phyloP scores from a whole-genome alignment of 1,139 yeast species.

The Fermentozyma sake region DNA sequence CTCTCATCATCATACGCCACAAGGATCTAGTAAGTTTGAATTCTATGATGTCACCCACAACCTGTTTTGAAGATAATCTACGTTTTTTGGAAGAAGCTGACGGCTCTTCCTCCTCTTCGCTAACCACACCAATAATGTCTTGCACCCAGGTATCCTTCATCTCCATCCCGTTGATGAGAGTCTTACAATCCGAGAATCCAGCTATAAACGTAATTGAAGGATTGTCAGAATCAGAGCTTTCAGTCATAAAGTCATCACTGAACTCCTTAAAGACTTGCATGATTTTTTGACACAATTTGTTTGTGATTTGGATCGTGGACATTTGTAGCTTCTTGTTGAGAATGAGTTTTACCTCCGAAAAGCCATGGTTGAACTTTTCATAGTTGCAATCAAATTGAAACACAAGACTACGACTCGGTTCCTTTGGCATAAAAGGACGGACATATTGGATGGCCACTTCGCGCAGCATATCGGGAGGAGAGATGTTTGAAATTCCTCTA shows the following conservation, averaged over 20 bases:
- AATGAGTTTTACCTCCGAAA: constrained; percentile 26
- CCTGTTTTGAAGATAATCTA: constrained; percentile 8
- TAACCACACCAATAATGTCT: constrained; percentile 17
- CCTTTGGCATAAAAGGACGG: constrained; percentile 50
- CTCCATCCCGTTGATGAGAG: constrained; percentile 32
- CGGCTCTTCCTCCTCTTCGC: constrained; percentile 5
- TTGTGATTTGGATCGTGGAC: constrained; percentile 23
- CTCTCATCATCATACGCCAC: constrained; percentile 30
- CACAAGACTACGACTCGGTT: constrained; percentile 44
- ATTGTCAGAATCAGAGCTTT: constrained; percentile 11
- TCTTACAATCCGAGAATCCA: constrained; percentile 24
- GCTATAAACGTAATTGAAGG: constrained; percentile 20
- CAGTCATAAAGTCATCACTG: constrained; percentile 18
- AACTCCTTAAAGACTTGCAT: constrained; percentile 22
- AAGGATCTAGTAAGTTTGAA: constrained; percentile 27
- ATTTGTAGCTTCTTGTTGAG: constrained; percentile 25
- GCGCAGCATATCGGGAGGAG: constrained; percentile 13
- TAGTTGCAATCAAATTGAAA: constrained; percentile 46
- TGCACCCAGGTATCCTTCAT: constrained; percentile 34
- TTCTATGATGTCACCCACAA: constrained; percentile 33
- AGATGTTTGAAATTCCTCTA: constrained; percentile 33
- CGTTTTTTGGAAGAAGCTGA: constrained; percentile 12
- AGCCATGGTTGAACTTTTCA: constrained; percentile 10
- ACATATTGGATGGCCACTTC: constrained; percentile 38
- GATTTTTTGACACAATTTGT: constrained; percentile 21